Percentiles rank a stretch among this genome's conserved stretches.
Evolutionary conservation across 768 basidiomycete species (phyloP).

Genomic region (Boletellus emodensis): DNA sequence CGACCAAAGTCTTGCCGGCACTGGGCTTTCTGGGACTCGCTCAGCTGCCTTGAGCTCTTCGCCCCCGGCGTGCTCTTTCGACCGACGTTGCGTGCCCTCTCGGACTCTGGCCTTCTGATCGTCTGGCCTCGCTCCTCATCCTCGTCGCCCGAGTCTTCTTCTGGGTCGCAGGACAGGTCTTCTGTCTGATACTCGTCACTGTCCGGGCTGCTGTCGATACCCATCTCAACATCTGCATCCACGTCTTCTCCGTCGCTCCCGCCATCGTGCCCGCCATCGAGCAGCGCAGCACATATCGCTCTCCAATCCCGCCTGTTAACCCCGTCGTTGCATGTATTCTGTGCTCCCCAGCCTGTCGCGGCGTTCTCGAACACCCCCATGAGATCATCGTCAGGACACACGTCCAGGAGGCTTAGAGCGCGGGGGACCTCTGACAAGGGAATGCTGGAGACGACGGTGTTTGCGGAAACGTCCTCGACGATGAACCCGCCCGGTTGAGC

Average conservation of each 20-base stretch:
- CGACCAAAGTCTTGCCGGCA: constrained; percentile 61
- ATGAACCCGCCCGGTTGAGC: constrained; percentile 33
- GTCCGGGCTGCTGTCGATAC: constrained; percentile 27
- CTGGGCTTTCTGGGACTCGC: constrained; percentile 47
- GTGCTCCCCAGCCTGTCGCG: constrained; percentile 62
- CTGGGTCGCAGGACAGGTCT: constrained; percentile 23
- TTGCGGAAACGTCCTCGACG: constrained; percentile 19
- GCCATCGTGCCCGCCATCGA: constrained; percentile 41
- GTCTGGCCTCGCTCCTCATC: constrained; percentile 19
- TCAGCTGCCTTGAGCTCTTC: constrained; percentile 31
- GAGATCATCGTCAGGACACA: constrained; percentile 71
- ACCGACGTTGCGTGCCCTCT: constrained; percentile 5
- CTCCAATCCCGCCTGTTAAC: constrained; percentile 74
- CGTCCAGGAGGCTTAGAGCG: constrained; percentile 59
- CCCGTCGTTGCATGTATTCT: constrained; percentile 27
- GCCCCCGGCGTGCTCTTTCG: not conserved
- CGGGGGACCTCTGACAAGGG: constrained; percentile 53
- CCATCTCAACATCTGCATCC: constrained; percentile 20
- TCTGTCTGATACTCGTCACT: constrained; percentile 27
- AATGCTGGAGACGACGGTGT: constrained; percentile 34
- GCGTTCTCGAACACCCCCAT: constrained; percentile 73
- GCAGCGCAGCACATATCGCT: constrained; percentile 71
- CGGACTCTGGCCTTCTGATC: not conserved
- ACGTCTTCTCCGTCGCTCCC: constrained; percentile 18
- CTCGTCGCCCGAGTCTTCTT: constrained; percentile 29